Percentiles rank a stretch among this genome's conserved stretches.
phyloP scores from a whole-genome alignment of 345 rosid species.

The Trapa bicornis region DNA sequence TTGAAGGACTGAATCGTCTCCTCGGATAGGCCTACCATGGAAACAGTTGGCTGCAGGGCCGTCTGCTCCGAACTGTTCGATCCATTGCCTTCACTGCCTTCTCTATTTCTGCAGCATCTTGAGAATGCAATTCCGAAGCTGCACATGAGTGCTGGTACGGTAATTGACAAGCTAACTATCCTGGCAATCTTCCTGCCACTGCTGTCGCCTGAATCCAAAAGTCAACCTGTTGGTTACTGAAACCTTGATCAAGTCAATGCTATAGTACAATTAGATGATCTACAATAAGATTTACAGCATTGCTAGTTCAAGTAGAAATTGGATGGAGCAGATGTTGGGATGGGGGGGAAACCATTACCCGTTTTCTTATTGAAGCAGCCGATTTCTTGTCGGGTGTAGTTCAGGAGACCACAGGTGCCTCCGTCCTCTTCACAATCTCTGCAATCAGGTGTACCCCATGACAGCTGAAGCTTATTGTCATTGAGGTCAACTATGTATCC shows the following conservation, averaged over 20 bases:
- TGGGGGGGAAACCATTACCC: neutral
- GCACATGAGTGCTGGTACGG: neutral
- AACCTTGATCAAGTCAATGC: neutral
- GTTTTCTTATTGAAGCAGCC: neutral
- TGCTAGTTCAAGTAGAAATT: neutral
- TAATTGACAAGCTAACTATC: conserved; percentile 1
- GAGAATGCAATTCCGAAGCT: neutral
- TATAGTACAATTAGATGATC: too few relatives aligned
- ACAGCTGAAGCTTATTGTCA: neutral
- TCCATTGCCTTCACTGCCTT: neutral
- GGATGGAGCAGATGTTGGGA: neutral
- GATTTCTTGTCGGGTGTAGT: neutral
- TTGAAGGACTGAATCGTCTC: neutral
- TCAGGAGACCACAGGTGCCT: neutral
- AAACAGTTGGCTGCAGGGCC: neutral
- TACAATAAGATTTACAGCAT: neutral
- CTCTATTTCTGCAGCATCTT: neutral
- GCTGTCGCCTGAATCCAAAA: neutral
- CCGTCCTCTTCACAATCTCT: neutral
- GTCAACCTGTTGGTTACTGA: too few relatives aligned
- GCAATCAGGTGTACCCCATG: neutral
- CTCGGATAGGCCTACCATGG: neutral
- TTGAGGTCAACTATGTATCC: neutral
- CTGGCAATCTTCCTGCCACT: neutral
- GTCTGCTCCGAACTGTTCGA: neutral